A percentile compares a stretch with the other conserved stretches of the same genome.
These are phyloP conservation scores for Boletus huronensis DNA, from an alignment of 768 basidiomycete species.

Conservation along the genomic window DNA sequence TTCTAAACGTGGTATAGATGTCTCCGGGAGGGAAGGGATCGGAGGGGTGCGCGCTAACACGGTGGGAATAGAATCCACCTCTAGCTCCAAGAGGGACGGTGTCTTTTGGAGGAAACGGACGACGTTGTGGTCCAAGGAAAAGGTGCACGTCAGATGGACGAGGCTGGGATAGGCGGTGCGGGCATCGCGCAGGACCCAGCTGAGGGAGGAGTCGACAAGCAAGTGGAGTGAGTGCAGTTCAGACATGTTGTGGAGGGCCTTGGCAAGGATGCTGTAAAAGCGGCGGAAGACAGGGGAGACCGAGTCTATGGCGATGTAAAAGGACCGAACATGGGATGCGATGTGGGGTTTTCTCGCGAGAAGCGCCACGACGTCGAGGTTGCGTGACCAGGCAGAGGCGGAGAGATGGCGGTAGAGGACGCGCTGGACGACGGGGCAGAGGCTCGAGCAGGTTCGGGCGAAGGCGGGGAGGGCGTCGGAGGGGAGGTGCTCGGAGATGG, in stretches of 20 bases:
- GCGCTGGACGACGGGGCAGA: constrained; percentile 53
- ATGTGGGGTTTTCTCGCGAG: constrained; percentile 56
- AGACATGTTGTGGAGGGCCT: constrained; percentile 59
- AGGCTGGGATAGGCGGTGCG: constrained; percentile 43
- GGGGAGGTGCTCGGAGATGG: constrained; percentile 40
- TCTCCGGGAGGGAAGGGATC: constrained; percentile 24
- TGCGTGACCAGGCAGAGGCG: constrained; percentile 42
- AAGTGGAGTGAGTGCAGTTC: constrained; percentile 53
- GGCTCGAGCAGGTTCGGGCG: constrained; percentile 39
- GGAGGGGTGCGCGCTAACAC: constrained; percentile 19
- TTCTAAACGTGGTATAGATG: constrained; percentile 42
- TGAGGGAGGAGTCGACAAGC: constrained; percentile 43
- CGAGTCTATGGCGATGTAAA: constrained; percentile 52
- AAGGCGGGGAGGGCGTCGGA: constrained; percentile 44
- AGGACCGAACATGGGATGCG: constrained; percentile 58
- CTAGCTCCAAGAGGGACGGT: constrained; percentile 53
- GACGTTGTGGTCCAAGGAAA: constrained; percentile 58
- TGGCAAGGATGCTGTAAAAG: constrained; percentile 48
- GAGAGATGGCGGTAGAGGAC: constrained; percentile 60
- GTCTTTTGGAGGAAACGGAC: constrained; percentile 55
- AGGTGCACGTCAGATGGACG: constrained; percentile 54
- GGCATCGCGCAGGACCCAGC: constrained; percentile 49
- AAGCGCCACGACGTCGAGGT: constrained; percentile 48
- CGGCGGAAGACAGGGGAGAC: constrained; percentile 38
- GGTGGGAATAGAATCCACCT: constrained; percentile 43